A percentile compares a stretch with the other conserved stretches of the same genome.
Conservation (phyloP, 345 rosid species). For the Jatropha curcas region DNA sequence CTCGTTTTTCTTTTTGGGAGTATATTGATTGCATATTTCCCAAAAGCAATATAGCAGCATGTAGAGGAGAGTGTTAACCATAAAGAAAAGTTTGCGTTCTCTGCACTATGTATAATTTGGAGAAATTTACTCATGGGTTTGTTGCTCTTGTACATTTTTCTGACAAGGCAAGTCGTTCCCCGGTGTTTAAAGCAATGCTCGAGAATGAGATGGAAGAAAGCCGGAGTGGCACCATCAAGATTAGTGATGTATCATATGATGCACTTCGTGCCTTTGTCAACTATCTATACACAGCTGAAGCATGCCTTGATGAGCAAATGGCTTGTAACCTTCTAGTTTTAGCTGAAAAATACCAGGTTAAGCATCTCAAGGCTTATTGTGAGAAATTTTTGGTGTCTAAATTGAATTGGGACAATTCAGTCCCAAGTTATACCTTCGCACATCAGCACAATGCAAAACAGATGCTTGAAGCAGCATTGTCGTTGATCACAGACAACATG, state of each 20-base stretch:
- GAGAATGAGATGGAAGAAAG: slow-evolving; percentile 90
- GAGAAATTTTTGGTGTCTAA: slow-evolving; percentile 75
- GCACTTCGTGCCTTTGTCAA: slow-evolving; percentile 63
- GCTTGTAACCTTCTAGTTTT: slow-evolving; percentile 75
- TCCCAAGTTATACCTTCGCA: slow-evolving; percentile 77
- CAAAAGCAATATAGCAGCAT: background rate
- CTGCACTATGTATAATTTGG: background rate
- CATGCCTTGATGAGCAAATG: slow-evolving; percentile 72
- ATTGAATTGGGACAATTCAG: slow-evolving; percentile 71
- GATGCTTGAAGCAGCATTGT: slow-evolving; percentile 62
- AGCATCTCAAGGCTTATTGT: slow-evolving; percentile 71
- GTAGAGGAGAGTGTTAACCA: background rate
- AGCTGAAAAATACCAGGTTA: slow-evolving; percentile 83
- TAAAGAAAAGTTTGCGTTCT: background rate
- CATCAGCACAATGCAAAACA: slow-evolving; percentile 79
- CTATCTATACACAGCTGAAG: slow-evolving; percentile 80
- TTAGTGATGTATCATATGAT: slow-evolving; percentile 62
- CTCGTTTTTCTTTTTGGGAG: background rate
- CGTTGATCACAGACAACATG: slow-evolving; percentile 71
- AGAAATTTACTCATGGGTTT: background rate
- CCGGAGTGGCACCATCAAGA: slow-evolving; percentile 76
- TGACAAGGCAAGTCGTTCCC: slow-evolving; percentile 69
- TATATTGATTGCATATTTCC: background rate
- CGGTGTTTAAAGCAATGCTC: slow-evolving; percentile 86
- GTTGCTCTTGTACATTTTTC: background rate